Percentiles rank a stretch among this genome's conserved stretches.
phyloP scores from a whole-genome alignment of 495 filamentous ascomycete genomes.

The Friedmanniomyces simplex region DNA sequence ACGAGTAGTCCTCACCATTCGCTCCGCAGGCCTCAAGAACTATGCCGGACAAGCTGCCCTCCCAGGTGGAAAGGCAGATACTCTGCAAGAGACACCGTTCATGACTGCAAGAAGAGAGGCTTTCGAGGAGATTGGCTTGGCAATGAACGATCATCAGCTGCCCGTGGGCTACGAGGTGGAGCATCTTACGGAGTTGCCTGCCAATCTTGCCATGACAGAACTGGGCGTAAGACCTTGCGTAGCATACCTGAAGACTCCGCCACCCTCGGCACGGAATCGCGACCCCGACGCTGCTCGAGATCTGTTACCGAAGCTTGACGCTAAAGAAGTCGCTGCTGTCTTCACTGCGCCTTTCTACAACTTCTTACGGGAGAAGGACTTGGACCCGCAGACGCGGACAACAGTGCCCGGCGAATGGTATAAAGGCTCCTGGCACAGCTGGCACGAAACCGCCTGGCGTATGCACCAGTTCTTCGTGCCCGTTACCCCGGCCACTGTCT shows the following conservation, averaged over 20 bases:
- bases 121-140: constrained; percentile 81
- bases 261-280: constrained; percentile 10
- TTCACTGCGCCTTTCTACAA: constrained; percentile 74
- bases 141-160: constrained; percentile 50
- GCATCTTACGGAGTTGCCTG: constrained; percentile 72
- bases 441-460: constrained; percentile 52
- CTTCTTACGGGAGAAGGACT: constrained; percentile 48
- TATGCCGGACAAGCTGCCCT: constrained; percentile 76
- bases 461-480: constrained; percentile 90
- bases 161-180: constrained; percentile 67
- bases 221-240: constrained; percentile 78
- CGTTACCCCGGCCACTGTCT: constrained; percentile 48
- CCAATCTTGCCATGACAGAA: constrained; percentile 68
- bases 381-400: constrained; percentile 28
- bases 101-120: constrained; percentile 81
- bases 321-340: constrained; percentile 81
- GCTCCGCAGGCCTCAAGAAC: constrained; percentile 60
- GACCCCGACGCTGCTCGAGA: constrained; percentile 50
- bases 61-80: constrained; percentile 58
- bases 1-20: constrained; percentile 75
- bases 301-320: constrained; percentile 68
- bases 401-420: constrained; percentile 47
- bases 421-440: constrained; percentile 52
- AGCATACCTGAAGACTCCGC: constrained; percentile 47
- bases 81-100: constrained; percentile 43